A percentile compares a stretch with the other conserved stretches of the same genome.
Evolutionary conservation across 1,284 basidiomycete genomes (phyloP).

Genomic region (Volvariella surrecta): DNA sequence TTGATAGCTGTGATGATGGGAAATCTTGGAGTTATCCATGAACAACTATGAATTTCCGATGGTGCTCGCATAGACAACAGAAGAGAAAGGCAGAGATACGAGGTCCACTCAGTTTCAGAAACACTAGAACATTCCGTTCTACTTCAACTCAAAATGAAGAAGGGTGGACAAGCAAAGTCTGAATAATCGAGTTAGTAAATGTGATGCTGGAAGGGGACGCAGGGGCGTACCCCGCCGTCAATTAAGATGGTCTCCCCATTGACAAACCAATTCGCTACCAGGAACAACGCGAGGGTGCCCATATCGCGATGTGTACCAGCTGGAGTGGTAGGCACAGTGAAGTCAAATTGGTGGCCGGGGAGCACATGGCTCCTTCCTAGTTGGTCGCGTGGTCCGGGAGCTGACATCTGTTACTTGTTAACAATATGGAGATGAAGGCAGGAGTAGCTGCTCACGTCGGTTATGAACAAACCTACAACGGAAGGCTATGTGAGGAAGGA

Average conservation of each 20-base stretch:
- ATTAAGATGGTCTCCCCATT: constrained; percentile 46
- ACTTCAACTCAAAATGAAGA: neutral
- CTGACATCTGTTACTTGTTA: constrained; percentile 17
- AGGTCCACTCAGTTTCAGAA: too few species aligned
- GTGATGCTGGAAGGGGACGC: too few species aligned
- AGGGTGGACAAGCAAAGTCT: neutral
- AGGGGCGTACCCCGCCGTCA: constrained; percentile 41
- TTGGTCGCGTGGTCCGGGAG: constrained; percentile 15
- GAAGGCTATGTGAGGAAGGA: neutral
- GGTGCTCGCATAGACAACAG: too few species aligned
- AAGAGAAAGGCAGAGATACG: too few species aligned
- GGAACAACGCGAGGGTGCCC: constrained; percentile 34
- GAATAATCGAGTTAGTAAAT: constrained; percentile 3
- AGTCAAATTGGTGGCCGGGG: constrained; percentile 13
- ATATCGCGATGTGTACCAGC: constrained; percentile 32
- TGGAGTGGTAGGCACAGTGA: constrained; percentile 26
- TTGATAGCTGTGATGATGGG: too few species aligned
- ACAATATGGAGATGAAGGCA: neutral
- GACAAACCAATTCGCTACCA: constrained; percentile 41
- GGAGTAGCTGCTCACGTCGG: constrained; percentile 11
- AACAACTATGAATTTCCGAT: too few species aligned
- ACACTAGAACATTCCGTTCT: too few species aligned
- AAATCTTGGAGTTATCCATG: too few species aligned
- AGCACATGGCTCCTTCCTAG: constrained; percentile 24
- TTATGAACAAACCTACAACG: constrained; percentile 25